A percentile compares a stretch with the other conserved stretches of the same genome.
These are phyloP conservation scores for Zymoseptoria tritici DNA, from an alignment of 2,329 filamentous ascomycete genomes.

Conservation along the genomic window DNA sequence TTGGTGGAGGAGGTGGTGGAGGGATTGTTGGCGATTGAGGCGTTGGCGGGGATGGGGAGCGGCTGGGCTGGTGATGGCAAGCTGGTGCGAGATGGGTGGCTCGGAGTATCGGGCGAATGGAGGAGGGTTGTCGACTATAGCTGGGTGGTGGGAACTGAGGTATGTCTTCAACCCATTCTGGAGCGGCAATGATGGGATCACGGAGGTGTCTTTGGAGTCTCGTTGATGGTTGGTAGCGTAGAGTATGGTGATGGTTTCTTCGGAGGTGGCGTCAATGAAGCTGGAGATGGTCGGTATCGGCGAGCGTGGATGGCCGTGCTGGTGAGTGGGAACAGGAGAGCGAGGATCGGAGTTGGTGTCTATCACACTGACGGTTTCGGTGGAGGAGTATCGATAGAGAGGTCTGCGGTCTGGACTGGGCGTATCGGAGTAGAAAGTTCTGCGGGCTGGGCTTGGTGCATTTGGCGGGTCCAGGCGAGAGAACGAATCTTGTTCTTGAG, in stretches of 20 bases:
- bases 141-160: conserved; percentile 1
- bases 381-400: background rate
- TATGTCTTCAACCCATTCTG: background rate
- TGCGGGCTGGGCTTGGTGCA: background rate
- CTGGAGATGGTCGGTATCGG: background rate
- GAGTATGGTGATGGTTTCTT: background rate
- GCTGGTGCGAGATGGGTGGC: background rate
- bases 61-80: background rate
- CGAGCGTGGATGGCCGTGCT: background rate
- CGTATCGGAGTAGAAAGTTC: background rate
- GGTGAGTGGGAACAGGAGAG: background rate
- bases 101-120: conserved; percentile 3
- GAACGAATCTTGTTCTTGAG: background rate
- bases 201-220: background rate
- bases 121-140: conserved; percentile 2
- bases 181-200: background rate
- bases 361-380: background rate
- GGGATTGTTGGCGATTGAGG: background rate
- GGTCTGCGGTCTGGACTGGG: background rate
- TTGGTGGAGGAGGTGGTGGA: background rate
- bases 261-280: background rate
- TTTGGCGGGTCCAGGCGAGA: background rate
- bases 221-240: background rate
- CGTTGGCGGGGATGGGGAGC: background rate
- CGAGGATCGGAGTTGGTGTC: background rate